Conservation (phyloP, 78 protist species). For the Cavenderia fasciculata region DNA sequence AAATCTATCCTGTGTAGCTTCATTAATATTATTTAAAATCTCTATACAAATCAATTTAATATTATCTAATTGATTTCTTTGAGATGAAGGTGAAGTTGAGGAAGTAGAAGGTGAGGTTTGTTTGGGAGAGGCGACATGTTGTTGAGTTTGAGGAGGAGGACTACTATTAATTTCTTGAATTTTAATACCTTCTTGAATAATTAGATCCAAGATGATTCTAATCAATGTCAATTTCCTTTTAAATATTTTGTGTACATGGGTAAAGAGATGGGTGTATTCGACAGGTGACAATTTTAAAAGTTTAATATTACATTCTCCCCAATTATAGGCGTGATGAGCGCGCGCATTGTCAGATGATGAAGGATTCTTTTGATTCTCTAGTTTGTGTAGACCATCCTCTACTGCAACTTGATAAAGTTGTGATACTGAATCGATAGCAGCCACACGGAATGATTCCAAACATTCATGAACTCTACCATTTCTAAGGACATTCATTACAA, state of each 20-base stretch:
- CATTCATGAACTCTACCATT: conserved; percentile 17
- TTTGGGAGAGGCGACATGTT: background rate
- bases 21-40: conserved; percentile 12
- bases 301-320: conserved; percentile 42
- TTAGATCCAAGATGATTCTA: conserved; percentile 11
- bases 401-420: conserved; percentile 7
- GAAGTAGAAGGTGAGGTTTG: too few relatives aligned
- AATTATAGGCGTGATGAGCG: background rate
- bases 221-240: conserved; percentile 8
- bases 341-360: background rate
- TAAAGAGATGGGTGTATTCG: conserved; percentile 47
- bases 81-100: too few relatives aligned
- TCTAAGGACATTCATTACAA: conserved; percentile 1
- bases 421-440: conserved; percentile 16
- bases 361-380: conserved; percentile 2
- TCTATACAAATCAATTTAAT: conserved; percentile 19
- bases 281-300: conserved; percentile 41
- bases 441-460: conserved; percentile 50
- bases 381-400: background rate
- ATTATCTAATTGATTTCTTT: conserved; percentile 7
- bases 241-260: conserved; percentile 14
- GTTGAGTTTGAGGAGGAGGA: background rate
- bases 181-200: background rate
- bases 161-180: background rate
- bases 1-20: conserved; percentile 59